phyloP scores from a whole-genome alignment of 768 basidiomycete genomes.

The Mycena belliarum region DNA sequence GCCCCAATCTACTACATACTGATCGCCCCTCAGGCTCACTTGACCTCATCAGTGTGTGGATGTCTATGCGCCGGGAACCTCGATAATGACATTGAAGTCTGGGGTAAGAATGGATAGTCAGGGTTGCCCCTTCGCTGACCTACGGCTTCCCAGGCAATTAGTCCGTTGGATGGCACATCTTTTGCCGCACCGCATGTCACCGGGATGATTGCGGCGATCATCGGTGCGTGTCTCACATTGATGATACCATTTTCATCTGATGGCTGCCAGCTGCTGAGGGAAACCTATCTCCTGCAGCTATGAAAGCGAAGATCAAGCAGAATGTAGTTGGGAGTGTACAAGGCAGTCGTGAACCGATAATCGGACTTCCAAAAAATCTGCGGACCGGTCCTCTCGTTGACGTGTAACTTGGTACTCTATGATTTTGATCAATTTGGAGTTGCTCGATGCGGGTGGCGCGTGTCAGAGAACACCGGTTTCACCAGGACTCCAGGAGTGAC shows the following conservation, averaged over 20 bases:
- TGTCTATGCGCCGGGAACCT: background rate
- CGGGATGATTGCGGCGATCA: background rate
- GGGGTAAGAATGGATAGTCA: background rate
- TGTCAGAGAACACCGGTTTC: too few relatives aligned
- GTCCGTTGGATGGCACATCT: background rate
- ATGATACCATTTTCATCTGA: background rate
- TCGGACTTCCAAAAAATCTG: too few relatives aligned
- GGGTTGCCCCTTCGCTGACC: background rate
- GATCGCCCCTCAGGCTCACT: too few relatives aligned
- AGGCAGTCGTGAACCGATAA: too few relatives aligned
- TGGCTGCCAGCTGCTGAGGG: background rate
- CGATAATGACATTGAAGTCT: background rate
- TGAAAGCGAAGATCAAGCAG: background rate
- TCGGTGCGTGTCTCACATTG: background rate
- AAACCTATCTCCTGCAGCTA: background rate
- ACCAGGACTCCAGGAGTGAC: too few relatives aligned
- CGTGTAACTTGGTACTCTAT: too few relatives aligned
- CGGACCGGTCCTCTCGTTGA: too few relatives aligned
- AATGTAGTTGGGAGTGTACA: too few relatives aligned
- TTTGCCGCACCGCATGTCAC: background rate
- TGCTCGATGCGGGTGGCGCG: too few relatives aligned
- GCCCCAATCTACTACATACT: background rate
- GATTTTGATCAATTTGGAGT: too few relatives aligned
- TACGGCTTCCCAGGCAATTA: background rate
- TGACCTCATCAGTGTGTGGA: background rate